Evolutionary conservation across 371 early-diverging fungal species (phyloP), one percentile per base, ranked within the genome.

Genomic region (Coemansia sp.): DNA sequence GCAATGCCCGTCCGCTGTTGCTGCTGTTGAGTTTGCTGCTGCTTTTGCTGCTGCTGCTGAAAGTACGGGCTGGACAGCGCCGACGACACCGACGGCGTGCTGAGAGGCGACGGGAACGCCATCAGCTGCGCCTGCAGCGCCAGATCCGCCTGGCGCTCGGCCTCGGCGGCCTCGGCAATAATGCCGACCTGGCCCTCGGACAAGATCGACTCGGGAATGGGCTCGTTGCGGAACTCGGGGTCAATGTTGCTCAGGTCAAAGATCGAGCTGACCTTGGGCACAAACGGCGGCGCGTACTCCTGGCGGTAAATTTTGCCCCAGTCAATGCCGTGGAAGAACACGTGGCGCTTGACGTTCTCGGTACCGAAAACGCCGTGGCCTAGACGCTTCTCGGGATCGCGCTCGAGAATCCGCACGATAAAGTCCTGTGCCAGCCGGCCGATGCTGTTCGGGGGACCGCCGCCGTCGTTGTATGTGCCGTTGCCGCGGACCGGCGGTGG

Each of bases 161-260:
- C 59, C 58, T 72, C 71, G 0, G 70, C 70, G 2, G 63, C 60
- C 54, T 69, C 70, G 10, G 71, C 60, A 48, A 61, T 53, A n/a
- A 70, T 64, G n/a, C 69, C 63, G 6, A 70, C 63, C 50, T 75
- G 69, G 14, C 77, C 72, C 49, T 80, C 81, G 9, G 77, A 57
- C 5, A 70, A 40, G 5, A 81, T 65, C 2, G 72, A 68, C 35
- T 69, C 55, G 11, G 81, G 81, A 40, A 80, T 77, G 0, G 81
- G 81, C 65, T 80, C 81, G 38, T 75, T 76, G 42, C 76, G 67
- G 69, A 80, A 80, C 66, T 69, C 72, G 5, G 81, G 81, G 65
- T 95, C 95, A 80, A 95, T 96, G 79, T 97, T 93, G 77, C 91
- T 90, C 26, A 96, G 87, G 69, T 98, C 98, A 40, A 95, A 95